Conservation (phyloP, 2,329 filamentous ascomycete species). For the Aureobasidium sp. region DNA sequence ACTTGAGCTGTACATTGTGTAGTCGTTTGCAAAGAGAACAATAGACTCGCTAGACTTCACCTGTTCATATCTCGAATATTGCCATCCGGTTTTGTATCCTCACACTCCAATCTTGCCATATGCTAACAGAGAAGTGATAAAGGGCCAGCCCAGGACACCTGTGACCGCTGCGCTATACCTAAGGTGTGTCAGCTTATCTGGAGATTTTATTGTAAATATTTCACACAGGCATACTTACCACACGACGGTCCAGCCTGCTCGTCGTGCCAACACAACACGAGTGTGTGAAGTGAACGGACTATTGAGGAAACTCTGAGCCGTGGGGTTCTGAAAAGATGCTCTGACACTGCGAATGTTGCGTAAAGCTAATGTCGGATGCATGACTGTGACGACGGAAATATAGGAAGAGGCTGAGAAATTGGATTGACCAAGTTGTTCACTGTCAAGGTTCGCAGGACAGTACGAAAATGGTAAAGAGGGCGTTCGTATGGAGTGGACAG, state of each 20-base stretch:
- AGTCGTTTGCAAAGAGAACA: background rate
- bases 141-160: background rate
- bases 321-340: background rate
- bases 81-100: background rate
- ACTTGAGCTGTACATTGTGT: background rate
- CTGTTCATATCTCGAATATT: no score
- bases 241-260: background rate
- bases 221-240: background rate
- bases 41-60: background rate
- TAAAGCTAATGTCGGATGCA: background rate
- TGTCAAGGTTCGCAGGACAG: no score
- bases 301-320: background rate
- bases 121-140: background rate
- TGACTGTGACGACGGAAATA: background rate
- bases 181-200: background rate
- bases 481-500: no score
- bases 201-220: background rate
- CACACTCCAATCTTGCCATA: background rate
- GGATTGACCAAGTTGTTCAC: no score
- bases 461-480: no score
- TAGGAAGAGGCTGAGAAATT: background rate
- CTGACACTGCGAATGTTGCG: slow-evolving; percentile 1
- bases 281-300: background rate
- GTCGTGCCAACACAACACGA: background rate
- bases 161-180: slow-evolving; percentile 1